phyloP scores from a whole-genome alignment of 2,329 filamentous ascomycete species.

The Colletotrichum sp. region DNA sequence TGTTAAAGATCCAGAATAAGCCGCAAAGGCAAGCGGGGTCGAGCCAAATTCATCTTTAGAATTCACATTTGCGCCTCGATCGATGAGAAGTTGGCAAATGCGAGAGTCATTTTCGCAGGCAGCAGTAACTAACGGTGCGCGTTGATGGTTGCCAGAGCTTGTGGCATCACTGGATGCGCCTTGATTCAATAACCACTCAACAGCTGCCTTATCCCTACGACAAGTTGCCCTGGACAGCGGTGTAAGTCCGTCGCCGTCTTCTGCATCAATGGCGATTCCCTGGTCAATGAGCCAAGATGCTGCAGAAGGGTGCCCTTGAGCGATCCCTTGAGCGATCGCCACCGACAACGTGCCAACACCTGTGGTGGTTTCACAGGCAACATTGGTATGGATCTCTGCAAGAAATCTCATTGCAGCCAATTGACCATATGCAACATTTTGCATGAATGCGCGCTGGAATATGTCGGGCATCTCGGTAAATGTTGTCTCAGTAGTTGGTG shows the following conservation, averaged over 20 bases:
- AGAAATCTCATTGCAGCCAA: background rate
- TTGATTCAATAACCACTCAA: background rate
- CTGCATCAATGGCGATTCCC: background rate
- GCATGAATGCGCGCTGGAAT: background rate
- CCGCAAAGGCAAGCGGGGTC: background rate
- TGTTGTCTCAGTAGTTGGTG: background rate
- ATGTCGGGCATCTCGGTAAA: background rate
- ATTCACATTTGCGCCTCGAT: background rate
- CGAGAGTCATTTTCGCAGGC: rapidly evolving
- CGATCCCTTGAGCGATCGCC: too few species aligned
- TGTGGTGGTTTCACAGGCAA: background rate
- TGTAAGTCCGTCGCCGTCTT: background rate
- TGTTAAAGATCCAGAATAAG: background rate
- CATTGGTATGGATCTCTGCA: background rate
- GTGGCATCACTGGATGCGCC: background rate
- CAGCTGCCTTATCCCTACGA: background rate
- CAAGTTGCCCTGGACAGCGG: rapidly evolving
- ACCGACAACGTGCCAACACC: background rate
- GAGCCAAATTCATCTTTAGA: background rate
- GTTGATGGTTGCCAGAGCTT: background rate
- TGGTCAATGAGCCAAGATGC: background rate
- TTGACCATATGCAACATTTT: background rate
- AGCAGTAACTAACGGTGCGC: background rate
- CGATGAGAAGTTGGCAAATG: background rate
- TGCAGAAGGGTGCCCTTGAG: background rate